Evolutionary conservation across 257 asterid species (phyloP).

Genomic region (Datura wrightii): DNA sequence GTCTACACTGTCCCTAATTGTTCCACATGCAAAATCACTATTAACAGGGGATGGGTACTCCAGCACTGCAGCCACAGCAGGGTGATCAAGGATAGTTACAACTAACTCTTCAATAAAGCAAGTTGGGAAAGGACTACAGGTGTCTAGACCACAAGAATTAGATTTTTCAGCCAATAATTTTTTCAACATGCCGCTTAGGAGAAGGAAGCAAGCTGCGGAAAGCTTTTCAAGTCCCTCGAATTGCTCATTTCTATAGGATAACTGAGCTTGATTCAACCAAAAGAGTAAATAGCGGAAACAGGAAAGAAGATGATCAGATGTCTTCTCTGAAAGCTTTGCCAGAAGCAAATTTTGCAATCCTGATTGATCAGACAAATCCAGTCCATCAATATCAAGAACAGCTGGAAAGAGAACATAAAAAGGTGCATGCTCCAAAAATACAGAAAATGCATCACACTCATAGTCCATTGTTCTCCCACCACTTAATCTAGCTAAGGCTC

Average conservation of each 20-base stretch:
- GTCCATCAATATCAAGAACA: constrained; percentile 51
- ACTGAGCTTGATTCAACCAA: constrained; percentile 63
- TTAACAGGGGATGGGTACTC: constrained; percentile 58
- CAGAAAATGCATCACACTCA: constrained; percentile 67
- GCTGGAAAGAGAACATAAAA: constrained; percentile 72
- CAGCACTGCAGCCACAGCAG: constrained; percentile 60
- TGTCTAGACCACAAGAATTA: constrained; percentile 40
- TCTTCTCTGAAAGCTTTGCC: constrained; percentile 61
- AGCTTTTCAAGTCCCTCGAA: constrained; percentile 56
- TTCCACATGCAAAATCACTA: constrained; percentile 50
- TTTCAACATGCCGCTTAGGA: constrained; percentile 62
- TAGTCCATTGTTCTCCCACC: constrained; percentile 46
- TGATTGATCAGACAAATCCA: constrained; percentile 48
- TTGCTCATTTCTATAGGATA: constrained; percentile 45
- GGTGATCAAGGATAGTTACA: constrained; percentile 65
- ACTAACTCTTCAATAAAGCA: constrained; percentile 60
- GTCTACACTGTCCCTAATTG: constrained; percentile 53
- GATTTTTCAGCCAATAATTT: constrained; percentile 52
- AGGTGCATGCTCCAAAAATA: constrained; percentile 61
- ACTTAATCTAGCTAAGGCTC: constrained; percentile 41
- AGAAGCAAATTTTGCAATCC: constrained; percentile 62
- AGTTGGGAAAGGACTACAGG: constrained; percentile 40
- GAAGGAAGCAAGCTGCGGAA: constrained; percentile 59
- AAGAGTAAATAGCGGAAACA: constrained; percentile 70
- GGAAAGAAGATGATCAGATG: constrained; percentile 68